phyloP scores from a whole-genome alignment of 306 rosid species.

The Ceratonia siliqua region DNA sequence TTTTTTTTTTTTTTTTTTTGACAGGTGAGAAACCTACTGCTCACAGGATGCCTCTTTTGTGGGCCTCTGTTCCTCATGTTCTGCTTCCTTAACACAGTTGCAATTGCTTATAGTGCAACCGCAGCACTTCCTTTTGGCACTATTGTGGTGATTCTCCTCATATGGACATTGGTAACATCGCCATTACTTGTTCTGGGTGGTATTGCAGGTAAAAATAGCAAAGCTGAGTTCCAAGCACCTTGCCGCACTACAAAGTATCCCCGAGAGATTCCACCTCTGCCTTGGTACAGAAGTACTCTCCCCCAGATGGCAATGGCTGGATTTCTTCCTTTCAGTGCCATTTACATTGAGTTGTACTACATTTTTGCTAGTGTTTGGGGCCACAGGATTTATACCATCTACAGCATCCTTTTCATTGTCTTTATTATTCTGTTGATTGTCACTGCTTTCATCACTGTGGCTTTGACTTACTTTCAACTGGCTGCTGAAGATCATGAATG shows the following conservation, averaged over 20 bases:
- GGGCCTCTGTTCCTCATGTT: conserved; percentile 93
- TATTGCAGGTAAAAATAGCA: conserved; percentile 92
- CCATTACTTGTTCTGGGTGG: conserved; percentile 98
- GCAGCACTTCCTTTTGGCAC: conserved; percentile 99
- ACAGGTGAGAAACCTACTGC: conserved; percentile 89
- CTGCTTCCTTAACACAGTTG: conserved; percentile 97
- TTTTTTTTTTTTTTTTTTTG: conserved; percentile 44
- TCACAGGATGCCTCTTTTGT: conserved; percentile 95
- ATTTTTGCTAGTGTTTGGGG: conserved; percentile 99
- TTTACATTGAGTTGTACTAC: conserved; percentile 95
- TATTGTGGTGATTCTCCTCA: conserved; percentile 85
- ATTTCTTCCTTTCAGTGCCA: conserved; percentile 97
- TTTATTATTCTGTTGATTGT: conserved; percentile 92
- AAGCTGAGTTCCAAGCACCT: conserved; percentile 92
- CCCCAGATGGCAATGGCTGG: conserved; percentile 99
- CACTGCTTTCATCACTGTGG: conserved; percentile 98
- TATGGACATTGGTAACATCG: conserved; percentile 92
- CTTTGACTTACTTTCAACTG: conserved; percentile 96
- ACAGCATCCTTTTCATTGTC: conserved; percentile 94
- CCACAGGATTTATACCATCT: conserved; percentile 95
- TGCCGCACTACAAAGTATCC: conserved; percentile 94
- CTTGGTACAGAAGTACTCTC: conserved; percentile 88
- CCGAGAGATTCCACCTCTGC: conserved; percentile 83
- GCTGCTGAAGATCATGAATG: conserved; percentile 99
- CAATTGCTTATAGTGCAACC: conserved; percentile 89